phyloP scores from a whole-genome alignment of 306 rosid genomes.

The Fragaria vesca region DNA sequence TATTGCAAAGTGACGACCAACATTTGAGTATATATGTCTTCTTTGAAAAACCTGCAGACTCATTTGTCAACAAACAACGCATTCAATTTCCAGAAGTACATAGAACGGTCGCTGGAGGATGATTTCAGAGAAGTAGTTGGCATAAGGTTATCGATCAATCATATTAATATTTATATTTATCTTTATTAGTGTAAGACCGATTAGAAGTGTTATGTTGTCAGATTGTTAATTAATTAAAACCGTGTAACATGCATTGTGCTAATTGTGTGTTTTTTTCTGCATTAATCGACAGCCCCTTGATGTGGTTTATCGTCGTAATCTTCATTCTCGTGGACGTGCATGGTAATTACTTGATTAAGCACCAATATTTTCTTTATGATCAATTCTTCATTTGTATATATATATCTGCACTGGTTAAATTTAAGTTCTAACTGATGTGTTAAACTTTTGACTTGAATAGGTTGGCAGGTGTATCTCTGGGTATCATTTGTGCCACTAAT shows the following conservation, averaged over 20 bases:
- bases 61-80: slow-evolving; percentile 38
- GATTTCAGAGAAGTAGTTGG: slow-evolving; percentile 60
- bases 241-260: background rate
- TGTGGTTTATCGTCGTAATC: slow-evolving; percentile 56
- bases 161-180: background rate
- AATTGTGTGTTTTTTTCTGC: background rate
- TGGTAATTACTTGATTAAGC: slow-evolving; percentile 32
- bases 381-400: background rate
- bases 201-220: background rate
- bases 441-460: slow-evolving; percentile 22
- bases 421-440: background rate
- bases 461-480: slow-evolving; percentile 61
- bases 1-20: background rate
- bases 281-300: slow-evolving; percentile 40
- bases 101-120: slow-evolving; percentile 51
- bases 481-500: slow-evolving; percentile 51
- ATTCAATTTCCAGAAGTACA: slow-evolving; percentile 52
- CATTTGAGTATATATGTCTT: background rate
- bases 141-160: slow-evolving; percentile 34
- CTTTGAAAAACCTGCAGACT: slow-evolving; percentile 34
- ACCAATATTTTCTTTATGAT: background rate
- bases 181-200: background rate
- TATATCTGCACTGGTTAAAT: background rate
- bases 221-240: background rate
- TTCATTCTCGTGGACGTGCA: slow-evolving; percentile 56